Evolutionary conservation across 2,329 filamentous ascomycete genomes (phyloP).

Genomic region (Colletotrichum coccodes): DNA sequence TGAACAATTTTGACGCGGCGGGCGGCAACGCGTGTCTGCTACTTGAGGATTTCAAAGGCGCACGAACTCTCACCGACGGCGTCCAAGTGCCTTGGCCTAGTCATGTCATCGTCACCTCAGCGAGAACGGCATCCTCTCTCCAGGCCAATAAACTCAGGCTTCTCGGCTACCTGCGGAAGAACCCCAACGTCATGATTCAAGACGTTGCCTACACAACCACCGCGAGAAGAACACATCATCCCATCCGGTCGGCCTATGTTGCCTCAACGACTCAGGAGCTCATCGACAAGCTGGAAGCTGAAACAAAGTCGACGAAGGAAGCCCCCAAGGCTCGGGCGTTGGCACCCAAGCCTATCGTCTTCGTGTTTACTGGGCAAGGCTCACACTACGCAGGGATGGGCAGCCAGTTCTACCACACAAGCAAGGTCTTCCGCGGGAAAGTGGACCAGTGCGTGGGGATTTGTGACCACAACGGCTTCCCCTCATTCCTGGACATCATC

Average conservation of each 20-base stretch:
- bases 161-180: not conserved
- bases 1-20: constrained; percentile 50
- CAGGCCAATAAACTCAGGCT: not conserved
- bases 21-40: constrained; percentile 39
- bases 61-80: not conserved
- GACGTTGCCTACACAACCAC: constrained; percentile 17
- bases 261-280: not conserved
- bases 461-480: constrained; percentile 44
- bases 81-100: not conserved
- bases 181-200: not conserved
- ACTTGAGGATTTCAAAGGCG: constrained; percentile 27
- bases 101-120: not conserved
- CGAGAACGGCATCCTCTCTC: not conserved
- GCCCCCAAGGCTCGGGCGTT: too few relatives aligned
- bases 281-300: not conserved
- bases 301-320: not conserved
- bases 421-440: constrained; percentile 41
- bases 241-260: not conserved
- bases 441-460: constrained; percentile 45
- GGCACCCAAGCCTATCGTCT: constrained; percentile 39
- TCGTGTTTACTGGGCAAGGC: constrained; percentile 51
- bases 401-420: constrained; percentile 37
- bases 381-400: constrained; percentile 45
- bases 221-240: constrained; percentile 4
- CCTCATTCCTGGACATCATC: constrained; percentile 52